Evolutionary conservation across 2,329 filamentous ascomycete species (phyloP).

Genomic region (Pseudocercospora musae): DNA sequence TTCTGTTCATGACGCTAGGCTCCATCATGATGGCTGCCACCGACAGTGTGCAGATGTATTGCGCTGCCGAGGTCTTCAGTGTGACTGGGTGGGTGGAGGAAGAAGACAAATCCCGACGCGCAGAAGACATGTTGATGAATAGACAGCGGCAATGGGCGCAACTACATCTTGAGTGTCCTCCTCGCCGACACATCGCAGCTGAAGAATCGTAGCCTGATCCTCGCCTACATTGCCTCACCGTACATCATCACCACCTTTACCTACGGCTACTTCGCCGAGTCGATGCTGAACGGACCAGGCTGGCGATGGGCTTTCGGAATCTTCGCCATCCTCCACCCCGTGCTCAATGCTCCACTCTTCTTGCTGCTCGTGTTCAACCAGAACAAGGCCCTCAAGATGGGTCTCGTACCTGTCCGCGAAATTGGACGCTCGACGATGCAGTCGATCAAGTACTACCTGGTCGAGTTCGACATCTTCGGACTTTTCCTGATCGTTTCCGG

Average conservation of each 20-base stretch:
- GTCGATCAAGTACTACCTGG: conserved; percentile 25
- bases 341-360: conserved; percentile 25
- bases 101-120: not conserved
- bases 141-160: conserved; percentile 24
- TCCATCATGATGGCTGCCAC: conserved; percentile 32
- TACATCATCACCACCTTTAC: conserved; percentile 33
- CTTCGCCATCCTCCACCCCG: conserved; percentile 32
- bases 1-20: conserved; percentile 24
- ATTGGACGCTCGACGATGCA: conserved; percentile 22
- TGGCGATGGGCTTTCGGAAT: conserved; percentile 34
- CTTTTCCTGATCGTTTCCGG: conserved; percentile 41
- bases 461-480: conserved; percentile 32
- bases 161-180: conserved; percentile 30
- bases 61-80: conserved; percentile 32
- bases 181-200: conserved; percentile 32
- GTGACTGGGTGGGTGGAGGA: conserved; percentile 14
- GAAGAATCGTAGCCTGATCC: conserved; percentile 29
- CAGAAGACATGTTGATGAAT: not conserved
- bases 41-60: conserved; percentile 28
- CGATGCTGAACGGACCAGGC: conserved; percentile 23
- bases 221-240: conserved; percentile 31
- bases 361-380: conserved; percentile 27
- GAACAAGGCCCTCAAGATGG: conserved; percentile 27
- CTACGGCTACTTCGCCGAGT: conserved; percentile 26
- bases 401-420: conserved; percentile 19